Evolutionary conservation across 305 asterid species (phyloP), one percentile per base, ranked within the genome.

Genomic region (Fraxinus sp.): DNA sequence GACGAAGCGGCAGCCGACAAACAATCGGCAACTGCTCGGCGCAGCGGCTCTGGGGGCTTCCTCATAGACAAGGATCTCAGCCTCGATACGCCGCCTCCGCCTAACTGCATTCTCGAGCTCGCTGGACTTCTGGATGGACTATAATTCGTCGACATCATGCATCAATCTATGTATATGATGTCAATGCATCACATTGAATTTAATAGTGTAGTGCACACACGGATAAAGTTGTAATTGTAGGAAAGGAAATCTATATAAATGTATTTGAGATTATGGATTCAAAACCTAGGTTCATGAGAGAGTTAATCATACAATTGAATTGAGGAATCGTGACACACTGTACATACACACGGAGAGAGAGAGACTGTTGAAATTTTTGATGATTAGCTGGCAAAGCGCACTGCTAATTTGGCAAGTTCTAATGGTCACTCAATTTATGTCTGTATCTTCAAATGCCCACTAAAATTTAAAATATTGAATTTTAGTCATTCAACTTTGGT

Each of bases 11-110:
- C 91, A 68, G 97, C 90, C 68, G 99, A 97, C 81, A 97, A 89
- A 84, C 95, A 97, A 89, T 97, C 99, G 24, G 98, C 98, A 73
- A 97, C 96, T 33, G 98, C 98, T 46, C 98, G 90, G 71, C 97
- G 98, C n/a, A 96, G 97, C 52, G 99, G 99, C 96, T 96, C 99
- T 13, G 99, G 99, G 82, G 98, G 98, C 85, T 95, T 95, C 89
- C 92, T 96, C 28, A 88, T 39, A 39, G 93, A 89, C 35, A 97
- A 95, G 74, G 98, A 95, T 96, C 98, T 93, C 86, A 96, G 89
- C 83, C 98, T 90, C 37, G 97, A 94, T 10, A 91, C 82, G 75
- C 89, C 82, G 82, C 86, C 79, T 82, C 88, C 94, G 77, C 93
- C 95, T 79, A 92, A 91, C 83, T 92, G 98, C 83, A 94, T 85